Evolutionary conservation across 768 basidiomycete genomes (phyloP), one percentile per base, ranked within the genome.

Genomic region (Sporobolomyces roseus): DNA sequence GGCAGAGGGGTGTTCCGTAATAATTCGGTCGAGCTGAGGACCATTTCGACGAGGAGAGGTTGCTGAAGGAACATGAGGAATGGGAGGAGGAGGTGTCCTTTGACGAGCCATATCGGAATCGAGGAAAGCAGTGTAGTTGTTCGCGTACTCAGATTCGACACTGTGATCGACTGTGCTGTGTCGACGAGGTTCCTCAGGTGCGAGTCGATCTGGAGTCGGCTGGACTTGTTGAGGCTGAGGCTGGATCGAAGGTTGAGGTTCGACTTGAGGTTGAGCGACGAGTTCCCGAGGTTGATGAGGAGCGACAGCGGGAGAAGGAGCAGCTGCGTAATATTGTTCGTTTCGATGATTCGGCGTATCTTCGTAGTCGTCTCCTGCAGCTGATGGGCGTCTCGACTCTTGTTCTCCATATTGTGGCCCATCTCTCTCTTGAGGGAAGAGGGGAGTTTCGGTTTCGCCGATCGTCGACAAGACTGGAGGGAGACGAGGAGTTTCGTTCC

Each of bases 91-190:
- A 36, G 63, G 63, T 5, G 64, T 65, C 17, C 43, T 48, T 53
- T 68, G n/a, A n/a, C n/a, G n/a, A n/a, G n/a, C 66, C 5, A 63
- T 53, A 10, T 68, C 71, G 21, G 66, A 65, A 0, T 49, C 29
- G 59, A 67, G 62, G 66, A 36, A 71, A 3, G 51, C 58, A 6
- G 27, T 41, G 43, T 68, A 68, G 29, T 63, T 58, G 12, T 27
- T 27, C n/a, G 41, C 33, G n/a, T 64, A n/a, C n/a, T n/a, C 63
- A 10, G 25, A 25, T 19, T 51, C 63, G 45, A 27, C 23, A 25
- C 43, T 60, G 23, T 21, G 52, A 8, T 55, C 32, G 32, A 30
- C 32, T 30, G 30, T 59, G 58, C 25, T 25, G 23, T 55, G 32
- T 4, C 54, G 54, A 23, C 38, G 33, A 41, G 38, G 38, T 17